Conservation (phyloP, 129 eudicot species). For the Mikania micrantha region DNA sequence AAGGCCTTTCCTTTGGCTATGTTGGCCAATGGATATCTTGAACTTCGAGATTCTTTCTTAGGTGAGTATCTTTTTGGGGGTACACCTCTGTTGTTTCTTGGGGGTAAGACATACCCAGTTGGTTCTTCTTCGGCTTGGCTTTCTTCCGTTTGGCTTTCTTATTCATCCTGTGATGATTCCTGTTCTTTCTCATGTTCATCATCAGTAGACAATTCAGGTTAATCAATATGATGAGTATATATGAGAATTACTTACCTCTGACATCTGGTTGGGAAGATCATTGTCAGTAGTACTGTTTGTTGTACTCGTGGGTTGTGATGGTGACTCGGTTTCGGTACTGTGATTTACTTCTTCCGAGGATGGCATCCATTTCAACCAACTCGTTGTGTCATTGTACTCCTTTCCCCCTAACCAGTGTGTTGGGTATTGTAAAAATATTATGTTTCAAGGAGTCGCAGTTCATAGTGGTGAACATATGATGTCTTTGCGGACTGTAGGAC, state of each 20-base stretch:
- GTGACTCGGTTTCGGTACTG: neutral
- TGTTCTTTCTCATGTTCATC: neutral
- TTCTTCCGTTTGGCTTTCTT: too few relatives aligned
- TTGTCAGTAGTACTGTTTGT: neutral
- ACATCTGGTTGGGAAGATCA: neutral
- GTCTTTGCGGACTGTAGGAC: too few relatives aligned
- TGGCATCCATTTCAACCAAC: neutral
- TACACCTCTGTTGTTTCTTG: too few relatives aligned
- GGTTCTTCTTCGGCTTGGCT: neutral
- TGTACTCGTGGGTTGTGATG: neutral
- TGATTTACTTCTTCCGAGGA: too few relatives aligned
- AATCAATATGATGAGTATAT: neutral
- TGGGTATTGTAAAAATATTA: neutral
- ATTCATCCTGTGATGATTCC: neutral
- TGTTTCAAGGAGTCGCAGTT: too few relatives aligned
- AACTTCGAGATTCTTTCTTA: too few relatives aligned
- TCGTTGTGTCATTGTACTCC: neutral
- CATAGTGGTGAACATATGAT: too few relatives aligned
- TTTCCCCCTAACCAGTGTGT: neutral
- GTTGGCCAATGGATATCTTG: too few relatives aligned
- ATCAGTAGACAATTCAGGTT: neutral
- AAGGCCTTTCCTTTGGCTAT: too few relatives aligned
- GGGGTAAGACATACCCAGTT: too few relatives aligned
- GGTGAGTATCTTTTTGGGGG: too few relatives aligned
- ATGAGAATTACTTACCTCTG: neutral